These are phyloP conservation scores for Orbilia oligospora DNA, from an alignment of 2,329 filamentous ascomycete species.

Conservation along the genomic window DNA sequence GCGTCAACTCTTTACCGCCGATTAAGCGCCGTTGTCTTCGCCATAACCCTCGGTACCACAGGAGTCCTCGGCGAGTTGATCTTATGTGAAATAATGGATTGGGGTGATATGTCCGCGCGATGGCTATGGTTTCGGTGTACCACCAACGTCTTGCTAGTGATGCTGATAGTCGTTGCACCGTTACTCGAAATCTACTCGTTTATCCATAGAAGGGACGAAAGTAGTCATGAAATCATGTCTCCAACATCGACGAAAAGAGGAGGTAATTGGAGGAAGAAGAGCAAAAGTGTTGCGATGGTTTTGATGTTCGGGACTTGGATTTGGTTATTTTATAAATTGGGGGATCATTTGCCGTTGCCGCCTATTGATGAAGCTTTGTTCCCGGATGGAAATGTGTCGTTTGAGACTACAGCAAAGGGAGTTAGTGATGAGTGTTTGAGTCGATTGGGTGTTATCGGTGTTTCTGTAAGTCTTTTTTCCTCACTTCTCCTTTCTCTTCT, in stretches of 20 bases:
- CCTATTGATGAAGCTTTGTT: constrained; percentile 67
- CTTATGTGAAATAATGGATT: constrained; percentile 84
- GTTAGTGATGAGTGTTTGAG: constrained; percentile 74
- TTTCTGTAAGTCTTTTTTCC: constrained; percentile 62
- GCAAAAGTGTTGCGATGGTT: constrained; percentile 81
- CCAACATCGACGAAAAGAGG: constrained; percentile 69
- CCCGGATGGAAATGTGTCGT: constrained; percentile 36
- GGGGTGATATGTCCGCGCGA: constrained; percentile 78
- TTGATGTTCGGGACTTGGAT: constrained; percentile 79
- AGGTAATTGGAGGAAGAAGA: constrained; percentile 75
- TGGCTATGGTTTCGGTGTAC: constrained; percentile 78
- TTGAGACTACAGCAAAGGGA: constrained; percentile 60
- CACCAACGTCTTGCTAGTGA: constrained; percentile 78
- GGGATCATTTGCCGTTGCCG: constrained; percentile 74
- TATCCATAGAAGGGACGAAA: constrained; percentile 68
- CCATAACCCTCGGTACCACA: constrained; percentile 81
- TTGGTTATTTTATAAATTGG: constrained; percentile 81
- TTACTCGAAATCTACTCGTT: constrained; percentile 82
- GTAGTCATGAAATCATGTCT: constrained; percentile 13
- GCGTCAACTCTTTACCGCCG: constrained; percentile 63
- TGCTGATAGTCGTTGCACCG: constrained; percentile 82
- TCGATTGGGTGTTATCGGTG: constrained; percentile 83
- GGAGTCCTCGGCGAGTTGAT: constrained; percentile 84
- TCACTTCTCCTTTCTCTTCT: background rate
- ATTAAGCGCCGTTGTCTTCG: constrained; percentile 77